These are phyloP conservation scores for Leucogyrophana mollusca DNA, from an alignment of 768 basidiomycete species.

Conservation along the genomic window DNA sequence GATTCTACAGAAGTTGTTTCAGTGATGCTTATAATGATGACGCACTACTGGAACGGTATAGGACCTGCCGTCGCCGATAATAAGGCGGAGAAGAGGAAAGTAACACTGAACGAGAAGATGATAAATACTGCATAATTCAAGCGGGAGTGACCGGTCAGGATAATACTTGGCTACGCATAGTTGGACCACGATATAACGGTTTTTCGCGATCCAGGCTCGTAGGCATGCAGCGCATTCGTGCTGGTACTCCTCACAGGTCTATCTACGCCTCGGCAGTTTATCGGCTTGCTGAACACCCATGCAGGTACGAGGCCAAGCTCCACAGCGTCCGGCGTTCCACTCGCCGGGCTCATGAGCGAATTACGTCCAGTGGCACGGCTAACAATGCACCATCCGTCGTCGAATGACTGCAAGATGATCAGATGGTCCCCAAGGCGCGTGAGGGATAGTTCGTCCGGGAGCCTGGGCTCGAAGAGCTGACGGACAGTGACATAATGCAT, in stretches of 20 bases:
- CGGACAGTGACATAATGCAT: constrained; percentile 17
- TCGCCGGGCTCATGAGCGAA: constrained; percentile 39
- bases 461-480: constrained; percentile 64
- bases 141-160: too few species aligned
- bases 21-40: too few species aligned
- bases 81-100: too few species aligned
- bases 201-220: constrained; percentile 42
- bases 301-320: constrained; percentile 75
- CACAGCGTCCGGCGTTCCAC: constrained; percentile 34
- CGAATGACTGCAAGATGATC: constrained; percentile 62
- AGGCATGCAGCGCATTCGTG: constrained; percentile 46
- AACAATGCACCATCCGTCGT: constrained; percentile 82
- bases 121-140: too few species aligned
- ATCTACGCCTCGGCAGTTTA: constrained; percentile 55
- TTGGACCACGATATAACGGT: constrained; percentile 72
- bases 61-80: too few species aligned
- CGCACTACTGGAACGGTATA: too few species aligned
- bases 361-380: constrained; percentile 47
- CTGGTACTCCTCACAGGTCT: constrained; percentile 65
- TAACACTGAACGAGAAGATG: too few species aligned
- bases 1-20: too few species aligned
- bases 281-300: constrained; percentile 72
- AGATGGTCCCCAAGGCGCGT: constrained; percentile 54
- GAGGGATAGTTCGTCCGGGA: constrained; percentile 72
- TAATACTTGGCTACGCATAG: constrained; percentile 40